Conservation (phyloP, 805 yeast species). For the Metschnikowia borealis region DNA sequence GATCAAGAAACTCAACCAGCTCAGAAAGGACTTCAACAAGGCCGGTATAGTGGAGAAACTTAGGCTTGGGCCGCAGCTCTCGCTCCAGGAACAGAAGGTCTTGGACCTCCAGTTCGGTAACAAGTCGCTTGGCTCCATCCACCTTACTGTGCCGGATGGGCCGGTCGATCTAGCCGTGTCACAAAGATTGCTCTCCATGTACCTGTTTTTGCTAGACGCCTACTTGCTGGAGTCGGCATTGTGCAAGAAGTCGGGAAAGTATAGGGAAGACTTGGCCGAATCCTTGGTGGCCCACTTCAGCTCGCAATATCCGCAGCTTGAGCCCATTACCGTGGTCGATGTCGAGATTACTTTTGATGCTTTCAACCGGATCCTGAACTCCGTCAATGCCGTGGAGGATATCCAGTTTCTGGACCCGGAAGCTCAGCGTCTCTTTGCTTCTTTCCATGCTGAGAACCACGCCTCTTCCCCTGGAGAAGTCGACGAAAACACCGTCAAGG, state of each 20-base stretch:
- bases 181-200: slow-evolving; percentile 15
- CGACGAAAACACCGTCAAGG: slow-evolving; percentile 12
- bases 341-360: slow-evolving; percentile 25
- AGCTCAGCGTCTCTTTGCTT: slow-evolving; percentile 21
- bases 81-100: slow-evolving; percentile 5
- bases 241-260: not conserved
- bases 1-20: slow-evolving; percentile 4
- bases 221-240: slow-evolving; percentile 24
- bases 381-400: slow-evolving; percentile 24
- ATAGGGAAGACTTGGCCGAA: slow-evolving; percentile 3
- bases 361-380: slow-evolving; percentile 28
- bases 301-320: slow-evolving; percentile 17
- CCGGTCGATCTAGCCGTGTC: slow-evolving; percentile 20
- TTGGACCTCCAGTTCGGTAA: slow-evolving; percentile 1
- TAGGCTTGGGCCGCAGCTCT: slow-evolving; percentile 20
- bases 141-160: slow-evolving; percentile 3
- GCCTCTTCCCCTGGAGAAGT: not conserved
- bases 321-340: slow-evolving; percentile 24
- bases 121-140: not conserved
- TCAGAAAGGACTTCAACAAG: slow-evolving; percentile 20
- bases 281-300: slow-evolving; percentile 17
- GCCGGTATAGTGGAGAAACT: slow-evolving; percentile 26
- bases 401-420: slow-evolving; percentile 23
- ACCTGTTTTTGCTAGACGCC: slow-evolving; percentile 21
- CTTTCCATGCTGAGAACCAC: not conserved